These are phyloP conservation scores for Rubia occidens DNA, from an alignment of 305 asterid species.

Conservation along the genomic window DNA sequence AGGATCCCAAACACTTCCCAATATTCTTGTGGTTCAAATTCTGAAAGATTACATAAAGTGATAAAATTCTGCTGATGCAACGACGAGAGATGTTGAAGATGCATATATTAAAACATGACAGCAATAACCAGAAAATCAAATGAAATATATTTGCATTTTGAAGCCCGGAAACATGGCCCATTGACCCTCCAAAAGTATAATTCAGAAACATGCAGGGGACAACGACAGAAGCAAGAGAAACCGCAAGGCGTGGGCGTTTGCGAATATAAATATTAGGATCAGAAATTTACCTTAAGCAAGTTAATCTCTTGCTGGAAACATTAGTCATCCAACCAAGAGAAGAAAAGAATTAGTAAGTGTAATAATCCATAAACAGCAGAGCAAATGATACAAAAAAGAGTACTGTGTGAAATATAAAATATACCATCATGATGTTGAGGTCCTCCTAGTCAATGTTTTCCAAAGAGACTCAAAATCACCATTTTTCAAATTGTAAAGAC, in stretches of 20 bases:
- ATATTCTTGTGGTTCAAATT: slow-evolving; percentile 92
- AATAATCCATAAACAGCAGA: neutral
- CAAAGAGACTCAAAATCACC: slow-evolving; percentile 94
- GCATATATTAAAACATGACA: neutral
- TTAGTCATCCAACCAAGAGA: slow-evolving; percentile 26
- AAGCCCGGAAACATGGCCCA: neutral
- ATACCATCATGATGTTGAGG: slow-evolving; percentile 77
- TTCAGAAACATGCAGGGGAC: neutral
- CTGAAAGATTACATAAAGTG: slow-evolving; percentile 34
- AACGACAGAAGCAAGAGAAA: too few relatives aligned
- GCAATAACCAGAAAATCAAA: neutral
- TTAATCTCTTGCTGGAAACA: slow-evolving; percentile 85
- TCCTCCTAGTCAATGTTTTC: slow-evolving; percentile 93
- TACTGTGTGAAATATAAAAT: slow-evolving; percentile 4
- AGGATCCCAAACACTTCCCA: slow-evolving; percentile 87
- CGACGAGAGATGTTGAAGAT: neutral
- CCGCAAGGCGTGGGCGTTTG: neutral
- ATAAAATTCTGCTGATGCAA: neutral
- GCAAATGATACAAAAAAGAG: neutral
- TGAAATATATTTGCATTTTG: neutral
- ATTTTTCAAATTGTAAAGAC: slow-evolving; percentile 88
- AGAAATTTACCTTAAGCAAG: slow-evolving; percentile 61
- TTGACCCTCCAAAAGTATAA: neutral
- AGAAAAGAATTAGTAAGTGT: slow-evolving; percentile 29
- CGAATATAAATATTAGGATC: neutral